Evolutionary conservation across 139 green algal species (phyloP).

Genomic region (Eudorina sp.): DNA sequence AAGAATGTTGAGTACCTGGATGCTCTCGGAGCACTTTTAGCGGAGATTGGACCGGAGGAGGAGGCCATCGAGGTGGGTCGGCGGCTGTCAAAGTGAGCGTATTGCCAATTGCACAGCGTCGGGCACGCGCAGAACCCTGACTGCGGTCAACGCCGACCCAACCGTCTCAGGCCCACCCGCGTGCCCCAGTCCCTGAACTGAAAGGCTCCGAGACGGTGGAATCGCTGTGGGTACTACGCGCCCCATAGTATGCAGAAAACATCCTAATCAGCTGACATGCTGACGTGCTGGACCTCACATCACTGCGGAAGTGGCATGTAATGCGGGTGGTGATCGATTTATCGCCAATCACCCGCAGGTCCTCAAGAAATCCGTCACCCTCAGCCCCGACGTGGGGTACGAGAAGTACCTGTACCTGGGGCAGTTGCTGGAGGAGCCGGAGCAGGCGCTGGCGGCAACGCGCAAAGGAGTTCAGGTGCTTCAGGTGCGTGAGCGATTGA

Average conservation of each 20-base stretch:
- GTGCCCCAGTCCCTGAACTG: too few relatives aligned
- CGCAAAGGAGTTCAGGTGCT: conserved; percentile 63
- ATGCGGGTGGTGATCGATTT: neutral
- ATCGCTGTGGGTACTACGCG: too few relatives aligned
- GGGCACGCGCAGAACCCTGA: too few relatives aligned
- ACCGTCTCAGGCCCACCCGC: too few relatives aligned
- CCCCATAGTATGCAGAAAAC: too few relatives aligned
- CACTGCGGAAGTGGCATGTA: too few relatives aligned
- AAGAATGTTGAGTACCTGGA: conserved; percentile 77
- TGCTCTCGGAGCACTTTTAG: conserved; percentile 75
- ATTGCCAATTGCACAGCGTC: too few relatives aligned
- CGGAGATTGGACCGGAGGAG: conserved; percentile 70
- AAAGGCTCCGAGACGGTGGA: too few relatives aligned
- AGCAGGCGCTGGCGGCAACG: conserved; percentile 33
- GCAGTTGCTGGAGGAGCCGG: conserved; percentile 69
- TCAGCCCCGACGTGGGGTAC: conserved; percentile 78
- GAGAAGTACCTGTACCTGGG: conserved; percentile 95
- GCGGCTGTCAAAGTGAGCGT: too few relatives aligned
- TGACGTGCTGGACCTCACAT: too few relatives aligned
- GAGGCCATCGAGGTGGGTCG: conserved; percentile 67
- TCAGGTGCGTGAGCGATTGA: conserved; percentile 53
- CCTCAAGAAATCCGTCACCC: conserved; percentile 66
- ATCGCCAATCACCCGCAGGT: conserved; percentile 43
- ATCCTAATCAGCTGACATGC: too few relatives aligned
- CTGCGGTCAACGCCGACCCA: too few relatives aligned